Percentiles rank a stretch among this genome's conserved stretches.
Conservation (phyloP, 768 basidiomycete genomes). For the Suillus alpinus region DNA sequence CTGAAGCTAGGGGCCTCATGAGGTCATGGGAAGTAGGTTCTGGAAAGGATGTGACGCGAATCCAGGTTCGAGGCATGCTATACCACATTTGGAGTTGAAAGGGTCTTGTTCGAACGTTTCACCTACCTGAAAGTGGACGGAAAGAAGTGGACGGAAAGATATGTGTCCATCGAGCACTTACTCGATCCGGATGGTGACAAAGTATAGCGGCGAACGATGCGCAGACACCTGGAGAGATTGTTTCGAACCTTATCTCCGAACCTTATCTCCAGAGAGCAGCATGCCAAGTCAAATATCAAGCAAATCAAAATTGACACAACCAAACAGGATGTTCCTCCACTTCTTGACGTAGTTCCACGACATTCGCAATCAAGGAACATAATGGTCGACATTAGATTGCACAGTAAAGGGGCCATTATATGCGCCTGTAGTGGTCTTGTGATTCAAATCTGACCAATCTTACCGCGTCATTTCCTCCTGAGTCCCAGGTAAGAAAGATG, state of each 20-base stretch:
- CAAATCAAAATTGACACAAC: not conserved
- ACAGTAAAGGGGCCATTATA: not conserved
- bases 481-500: too few relatives aligned
- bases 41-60: not conserved
- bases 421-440: not conserved
- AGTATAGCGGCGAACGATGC: not conserved
- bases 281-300: not conserved
- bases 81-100: not conserved
- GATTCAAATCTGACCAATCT: not conserved
- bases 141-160: too few relatives aligned
- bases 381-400: not conserved
- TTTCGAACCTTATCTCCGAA: not conserved
- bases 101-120: not conserved
- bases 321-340: not conserved
- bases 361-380: not conserved
- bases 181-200: not conserved
- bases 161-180: not conserved
- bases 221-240: not conserved
- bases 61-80: not conserved
- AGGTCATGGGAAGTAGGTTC: not conserved
- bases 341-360: not conserved
- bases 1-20: not conserved
- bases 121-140: not conserved
- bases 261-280: not conserved
- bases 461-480: too few relatives aligned